Evolutionary conservation across 306 rosid species (phyloP), one percentile per base, ranked within the genome.

Genomic region (Lathyrus tuberosus): DNA sequence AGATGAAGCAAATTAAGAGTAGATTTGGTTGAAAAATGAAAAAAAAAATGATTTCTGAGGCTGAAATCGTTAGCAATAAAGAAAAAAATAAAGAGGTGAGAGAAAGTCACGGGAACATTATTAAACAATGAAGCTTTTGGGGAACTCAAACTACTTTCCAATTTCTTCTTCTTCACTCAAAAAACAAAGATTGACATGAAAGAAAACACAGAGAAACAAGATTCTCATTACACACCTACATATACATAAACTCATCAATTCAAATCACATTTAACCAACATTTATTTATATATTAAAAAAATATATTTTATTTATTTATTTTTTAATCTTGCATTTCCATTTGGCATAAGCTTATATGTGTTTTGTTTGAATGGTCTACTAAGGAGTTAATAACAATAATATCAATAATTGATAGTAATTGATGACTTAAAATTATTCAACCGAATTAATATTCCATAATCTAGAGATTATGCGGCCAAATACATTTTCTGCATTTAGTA

Each of bases 101-200:
- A 70, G 76, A 53, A 60, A 67, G 70, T 85, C 90, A 83, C 88
- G 90, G 61, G 88, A 72, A 75, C 62, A 62, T 56, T 76, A 78
- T 72, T 80, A 74, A 81, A 69, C 72, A 74, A 64, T 72, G 42
- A 72, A 20, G 37, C 71, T 79, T 79, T 70, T 79, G 64, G 75
- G 82, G 67, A 73, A 79, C 73, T 67, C 42, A 60, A 78, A 79
- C 28, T 22, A 53, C 74, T 78, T 61, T 61, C 38, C 14, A 22
- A 44, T 71, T 71, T 71, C 78, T 71, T 78, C 73, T 77, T 70
- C 81, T 70, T 70, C 76, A 77, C 81, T 64, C 76, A 43, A 53
- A 76, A 26, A 51, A 33, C 43, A 14, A 49, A 51, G 16, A 8
- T 69, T 77, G 54, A 14, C 67, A 54, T 20, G 3, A 65, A 74